phyloP scores from a whole-genome alignment of 768 basidiomycete species.

The Lentinus brumalis region DNA sequence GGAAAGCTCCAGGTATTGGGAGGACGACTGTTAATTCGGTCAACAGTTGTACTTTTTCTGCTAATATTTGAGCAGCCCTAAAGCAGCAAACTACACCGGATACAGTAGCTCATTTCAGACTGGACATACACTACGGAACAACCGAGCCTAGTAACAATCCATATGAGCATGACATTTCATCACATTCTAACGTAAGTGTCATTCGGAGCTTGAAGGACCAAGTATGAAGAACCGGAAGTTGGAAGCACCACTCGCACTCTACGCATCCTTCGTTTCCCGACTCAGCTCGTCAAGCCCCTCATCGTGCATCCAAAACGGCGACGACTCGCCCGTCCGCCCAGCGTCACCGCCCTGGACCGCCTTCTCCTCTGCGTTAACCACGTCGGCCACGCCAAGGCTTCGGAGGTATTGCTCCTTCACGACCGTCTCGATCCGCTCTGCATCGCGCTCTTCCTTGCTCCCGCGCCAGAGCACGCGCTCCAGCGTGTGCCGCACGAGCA shows the following conservation, averaged over 20 bases:
- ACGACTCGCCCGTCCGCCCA: slow-evolving; percentile 29
- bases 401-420: slow-evolving; percentile 48
- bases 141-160: neutral
- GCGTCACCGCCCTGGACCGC: slow-evolving; percentile 14
- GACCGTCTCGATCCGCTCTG: slow-evolving; percentile 56
- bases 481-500: slow-evolving; percentile 64
- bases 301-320: slow-evolving; percentile 67
- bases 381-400: slow-evolving; percentile 31
- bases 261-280: slow-evolving; percentile 58
- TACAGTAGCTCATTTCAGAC: neutral
- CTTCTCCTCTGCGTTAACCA: slow-evolving; percentile 26
- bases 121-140: slow-evolving; percentile 4
- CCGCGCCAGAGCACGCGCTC: slow-evolving; percentile 79
- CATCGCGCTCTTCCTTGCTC: slow-evolving; percentile 62
- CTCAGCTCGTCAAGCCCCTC: slow-evolving; percentile 76
- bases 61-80: too few species aligned
- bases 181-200: slow-evolving; percentile 7
- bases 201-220: too few species aligned
- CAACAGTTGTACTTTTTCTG: too few species aligned
- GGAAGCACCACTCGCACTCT: neutral
- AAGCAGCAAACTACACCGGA: too few species aligned
- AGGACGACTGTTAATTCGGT: too few species aligned
- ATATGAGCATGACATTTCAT: neutral
- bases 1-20: too few species aligned
- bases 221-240: neutral